These are phyloP conservation scores for Calonectria pseudoturangicola DNA, from an alignment of 2,329 filamentous ascomycete species.

Conservation along the genomic window DNA sequence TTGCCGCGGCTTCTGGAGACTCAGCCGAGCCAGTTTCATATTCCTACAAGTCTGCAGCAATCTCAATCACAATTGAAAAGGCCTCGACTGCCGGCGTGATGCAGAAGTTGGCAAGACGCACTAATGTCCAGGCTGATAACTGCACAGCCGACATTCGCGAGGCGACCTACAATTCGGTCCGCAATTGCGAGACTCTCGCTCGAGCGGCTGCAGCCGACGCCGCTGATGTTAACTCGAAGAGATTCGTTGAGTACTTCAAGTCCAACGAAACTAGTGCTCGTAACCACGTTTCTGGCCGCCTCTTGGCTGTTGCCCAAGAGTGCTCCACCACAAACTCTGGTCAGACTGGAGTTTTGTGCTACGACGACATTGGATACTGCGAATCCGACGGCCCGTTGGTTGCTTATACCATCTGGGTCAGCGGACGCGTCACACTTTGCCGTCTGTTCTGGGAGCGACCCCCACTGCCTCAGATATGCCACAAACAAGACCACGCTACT, in stretches of 20 bases:
- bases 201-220: conserved; percentile 45
- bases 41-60: conserved; percentile 30
- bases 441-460: conserved; percentile 45
- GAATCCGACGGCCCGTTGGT: conserved; percentile 42
- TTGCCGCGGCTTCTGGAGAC: background rate
- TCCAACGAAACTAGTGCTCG: conserved; percentile 45
- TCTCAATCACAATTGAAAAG: conserved; percentile 36
- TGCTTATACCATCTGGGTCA: conserved; percentile 49
- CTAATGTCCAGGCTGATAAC: conserved; percentile 4
- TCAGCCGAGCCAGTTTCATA: background rate
- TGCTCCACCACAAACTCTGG: conserved; percentile 40
- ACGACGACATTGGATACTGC: conserved; percentile 38
- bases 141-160: conserved; percentile 38
- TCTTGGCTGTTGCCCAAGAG: conserved; percentile 45
- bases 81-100: conserved; percentile 29
- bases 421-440: conserved; percentile 45
- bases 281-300: conserved; percentile 43
- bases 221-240: conserved; percentile 31
- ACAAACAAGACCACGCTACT: conserved; percentile 49
- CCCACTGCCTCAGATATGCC: conserved; percentile 36
- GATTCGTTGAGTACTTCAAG: conserved; percentile 50
- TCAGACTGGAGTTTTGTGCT: conserved; percentile 36
- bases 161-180: conserved; percentile 31
- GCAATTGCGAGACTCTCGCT: conserved; percentile 45
- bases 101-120: conserved; percentile 34